Evolutionary conservation across 257 asterid genomes (phyloP).

Genomic region (Gentiana straminea): DNA sequence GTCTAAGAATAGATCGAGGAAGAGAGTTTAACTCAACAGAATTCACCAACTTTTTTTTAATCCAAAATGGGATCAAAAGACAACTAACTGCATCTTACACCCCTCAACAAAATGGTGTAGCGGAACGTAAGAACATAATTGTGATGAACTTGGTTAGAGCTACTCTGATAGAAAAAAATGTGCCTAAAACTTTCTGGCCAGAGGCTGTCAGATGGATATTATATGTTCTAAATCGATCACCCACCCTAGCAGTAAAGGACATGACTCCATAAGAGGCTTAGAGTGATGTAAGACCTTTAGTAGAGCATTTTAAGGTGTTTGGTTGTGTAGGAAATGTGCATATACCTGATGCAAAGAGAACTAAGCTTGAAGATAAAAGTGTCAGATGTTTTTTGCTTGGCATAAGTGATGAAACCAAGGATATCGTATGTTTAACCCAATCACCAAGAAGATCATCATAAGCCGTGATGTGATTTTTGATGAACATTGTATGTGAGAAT

Average conservation of each 20-base stretch:
- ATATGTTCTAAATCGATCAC: conserved; percentile 11
- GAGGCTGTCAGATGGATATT: conserved; percentile 3
- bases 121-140: background rate
- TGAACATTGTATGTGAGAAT: background rate
- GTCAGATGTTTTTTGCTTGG: background rate
- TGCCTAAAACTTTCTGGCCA: conserved; percentile 3
- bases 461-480: background rate
- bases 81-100: background rate
- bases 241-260: conserved; percentile 3
- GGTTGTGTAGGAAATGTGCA: background rate
- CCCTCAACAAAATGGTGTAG: conserved; percentile 7
- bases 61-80: background rate
- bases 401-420: background rate
- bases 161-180: background rate
- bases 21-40: conserved; percentile 3
- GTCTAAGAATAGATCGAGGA: background rate
- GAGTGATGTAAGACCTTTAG: background rate
- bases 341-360: background rate
- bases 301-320: background rate
- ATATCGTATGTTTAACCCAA: background rate
- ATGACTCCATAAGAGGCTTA: background rate
- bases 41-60: conserved; percentile 1
- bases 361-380: conserved; percentile 1
- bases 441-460: background rate
- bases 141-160: conserved; percentile 1